Percentiles rank a stretch among this genome's conserved stretches.
Evolutionary conservation across 2,329 filamentous ascomycete genomes (phyloP).

Genomic region (Zasmidium cellare): DNA sequence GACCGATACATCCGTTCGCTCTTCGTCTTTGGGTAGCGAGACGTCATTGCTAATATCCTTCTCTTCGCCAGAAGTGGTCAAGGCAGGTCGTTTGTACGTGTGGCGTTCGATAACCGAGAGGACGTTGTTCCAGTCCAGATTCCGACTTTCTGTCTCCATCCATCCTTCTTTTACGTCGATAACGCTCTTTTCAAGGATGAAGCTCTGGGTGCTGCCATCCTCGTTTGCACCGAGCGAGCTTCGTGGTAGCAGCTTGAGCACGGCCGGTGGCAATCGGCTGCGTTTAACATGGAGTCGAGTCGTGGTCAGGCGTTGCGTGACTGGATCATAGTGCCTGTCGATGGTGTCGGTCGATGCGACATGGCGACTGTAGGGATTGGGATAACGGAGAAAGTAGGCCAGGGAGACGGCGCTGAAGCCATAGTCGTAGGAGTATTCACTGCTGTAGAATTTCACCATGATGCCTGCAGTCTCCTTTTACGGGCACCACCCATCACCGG

Average conservation of each 20-base stretch:
- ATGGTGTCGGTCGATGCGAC: conserved; percentile 84
- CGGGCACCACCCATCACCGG: conserved; percentile 16
- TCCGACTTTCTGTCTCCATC: conserved; percentile 80
- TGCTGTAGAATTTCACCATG: conserved; percentile 56
- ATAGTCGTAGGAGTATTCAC: conserved; percentile 72
- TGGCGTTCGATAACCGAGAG: conserved; percentile 77
- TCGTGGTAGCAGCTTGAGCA: conserved; percentile 73
- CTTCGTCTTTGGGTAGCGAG: conserved; percentile 29
- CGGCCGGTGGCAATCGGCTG: conserved; percentile 71
- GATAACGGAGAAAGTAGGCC: conserved; percentile 87
- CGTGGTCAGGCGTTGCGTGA: conserved; percentile 73
- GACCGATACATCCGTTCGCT: conserved; percentile 68
- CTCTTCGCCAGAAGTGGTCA: conserved; percentile 19
- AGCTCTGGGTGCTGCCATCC: conserved; percentile 65
- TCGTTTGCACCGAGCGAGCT: conserved; percentile 63
- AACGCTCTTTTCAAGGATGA: conserved; percentile 76
- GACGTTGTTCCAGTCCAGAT: conserved; percentile 80
- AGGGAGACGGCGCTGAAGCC: conserved; percentile 82
- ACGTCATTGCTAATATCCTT: neutral
- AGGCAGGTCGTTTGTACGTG: conserved; percentile 58
- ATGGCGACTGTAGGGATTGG: conserved; percentile 80
- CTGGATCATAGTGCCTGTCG: conserved; percentile 68
- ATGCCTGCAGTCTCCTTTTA: conserved; percentile 12
- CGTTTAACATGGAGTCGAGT: conserved; percentile 80
- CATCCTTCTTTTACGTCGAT: conserved; percentile 78